Evolutionary conservation across 495 filamentous ascomycete genomes (phyloP).

Genomic region (Aspergillus cavernicola): DNA sequence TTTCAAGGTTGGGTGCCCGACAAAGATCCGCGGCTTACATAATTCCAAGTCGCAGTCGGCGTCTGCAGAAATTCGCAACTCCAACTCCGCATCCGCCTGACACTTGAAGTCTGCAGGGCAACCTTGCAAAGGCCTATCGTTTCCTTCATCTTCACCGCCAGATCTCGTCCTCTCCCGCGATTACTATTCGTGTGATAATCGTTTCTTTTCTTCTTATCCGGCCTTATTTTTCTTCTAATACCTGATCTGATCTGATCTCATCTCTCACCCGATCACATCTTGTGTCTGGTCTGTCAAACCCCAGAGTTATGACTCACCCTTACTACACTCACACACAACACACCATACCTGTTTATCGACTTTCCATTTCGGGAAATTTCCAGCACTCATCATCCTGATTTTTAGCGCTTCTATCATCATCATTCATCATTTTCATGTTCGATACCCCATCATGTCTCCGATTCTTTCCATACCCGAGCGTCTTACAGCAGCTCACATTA

Average conservation of each 20-base stretch:
- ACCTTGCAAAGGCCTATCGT: neutral
- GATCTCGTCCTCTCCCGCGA: neutral
- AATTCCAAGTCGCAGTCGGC: constrained; percentile 24
- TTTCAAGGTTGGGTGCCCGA: too few species aligned
- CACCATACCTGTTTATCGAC: neutral
- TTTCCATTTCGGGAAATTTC: neutral
- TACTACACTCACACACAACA: neutral
- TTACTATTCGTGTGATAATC: too few species aligned
- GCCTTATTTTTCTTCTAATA: too few species aligned
- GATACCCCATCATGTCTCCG: constrained; percentile 25
- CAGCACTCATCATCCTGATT: constrained; percentile 3
- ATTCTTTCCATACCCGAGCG: constrained; percentile 19
- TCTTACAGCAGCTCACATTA: constrained; percentile 14
- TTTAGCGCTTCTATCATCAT: neutral
- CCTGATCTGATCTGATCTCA: too few species aligned
- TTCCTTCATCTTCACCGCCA: neutral
- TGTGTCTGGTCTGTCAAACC: neutral
- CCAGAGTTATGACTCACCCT: neutral
- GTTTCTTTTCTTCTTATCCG: too few species aligned
- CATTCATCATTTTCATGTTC: constrained; percentile 7
- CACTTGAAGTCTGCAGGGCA: too few species aligned
- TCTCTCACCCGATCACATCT: neutral
- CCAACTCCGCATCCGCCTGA: too few species aligned
- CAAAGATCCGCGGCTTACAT: constrained; percentile 18
- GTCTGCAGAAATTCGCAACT: constrained; percentile 12